These are phyloP conservation scores for Cenococcum geophilum DNA, from an alignment of 495 filamentous ascomycete species.

Conservation along the genomic window DNA sequence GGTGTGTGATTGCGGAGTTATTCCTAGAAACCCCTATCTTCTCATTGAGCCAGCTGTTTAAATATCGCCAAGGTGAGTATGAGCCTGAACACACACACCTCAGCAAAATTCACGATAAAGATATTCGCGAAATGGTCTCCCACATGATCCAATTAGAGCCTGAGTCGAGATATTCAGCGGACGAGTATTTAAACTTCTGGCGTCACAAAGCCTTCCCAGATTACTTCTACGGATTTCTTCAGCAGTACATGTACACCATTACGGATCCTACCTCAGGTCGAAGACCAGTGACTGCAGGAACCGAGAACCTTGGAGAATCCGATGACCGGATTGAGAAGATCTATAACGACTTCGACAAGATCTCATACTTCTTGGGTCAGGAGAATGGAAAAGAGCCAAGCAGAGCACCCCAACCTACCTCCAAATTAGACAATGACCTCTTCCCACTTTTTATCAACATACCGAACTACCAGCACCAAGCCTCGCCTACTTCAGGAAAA, in stretches of 20 bases:
- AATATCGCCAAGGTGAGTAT: conserved; percentile 87
- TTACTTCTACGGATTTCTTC: conserved; percentile 94
- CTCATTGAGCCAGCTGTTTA: conserved; percentile 85
- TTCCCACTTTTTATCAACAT: conserved; percentile 83
- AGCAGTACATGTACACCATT: conserved; percentile 93
- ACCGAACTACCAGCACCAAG: conserved; percentile 69
- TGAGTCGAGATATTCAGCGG: conserved; percentile 83
- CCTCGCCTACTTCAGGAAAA: conserved; percentile 38
- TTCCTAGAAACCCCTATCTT: conserved; percentile 96
- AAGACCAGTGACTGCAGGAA: conserved; percentile 54
- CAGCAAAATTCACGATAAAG: conserved; percentile 77
- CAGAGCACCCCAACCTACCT: conserved; percentile 25
- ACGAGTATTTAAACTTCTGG: conserved; percentile 92
- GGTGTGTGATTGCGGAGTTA: conserved; percentile 95
- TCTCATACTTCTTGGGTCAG: conserved; percentile 77
- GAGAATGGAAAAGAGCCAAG: conserved; percentile 42
- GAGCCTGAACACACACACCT: conserved; percentile 75
- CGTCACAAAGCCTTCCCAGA: conserved; percentile 85
- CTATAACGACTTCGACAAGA: conserved; percentile 94
- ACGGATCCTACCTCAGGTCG: conserved; percentile 86
- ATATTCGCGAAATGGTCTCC: conserved; percentile 77
- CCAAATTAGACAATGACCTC: conserved; percentile 32
- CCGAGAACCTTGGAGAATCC: conserved; percentile 66
- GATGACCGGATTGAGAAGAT: conserved; percentile 92
- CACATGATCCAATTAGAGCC: conserved; percentile 96